phyloP scores from a whole-genome alignment of 1,284 basidiomycete species.

The Chalciporus sp. region DNA sequence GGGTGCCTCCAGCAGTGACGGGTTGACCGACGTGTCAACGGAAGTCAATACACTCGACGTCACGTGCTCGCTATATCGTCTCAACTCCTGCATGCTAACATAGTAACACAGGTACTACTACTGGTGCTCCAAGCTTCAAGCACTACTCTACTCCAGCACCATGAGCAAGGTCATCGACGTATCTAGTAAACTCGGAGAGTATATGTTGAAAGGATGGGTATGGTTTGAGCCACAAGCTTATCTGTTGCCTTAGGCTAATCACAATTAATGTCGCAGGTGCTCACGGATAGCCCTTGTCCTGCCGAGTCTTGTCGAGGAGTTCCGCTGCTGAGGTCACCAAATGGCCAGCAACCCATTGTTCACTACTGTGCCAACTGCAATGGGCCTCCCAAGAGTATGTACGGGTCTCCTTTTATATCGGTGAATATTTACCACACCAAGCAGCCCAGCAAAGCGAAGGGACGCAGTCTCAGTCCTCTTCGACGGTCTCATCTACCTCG shows the following conservation, averaged over 20 bases:
- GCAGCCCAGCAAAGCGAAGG: conserved; percentile 27
- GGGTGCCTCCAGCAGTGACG: conserved; percentile 2
- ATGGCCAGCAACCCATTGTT: conserved; percentile 44
- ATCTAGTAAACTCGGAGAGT: conserved; percentile 63
- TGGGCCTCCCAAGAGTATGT: conserved; percentile 38
- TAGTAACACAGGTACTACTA: no score
- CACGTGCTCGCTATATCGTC: conserved; percentile 28
- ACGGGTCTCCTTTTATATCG: not conserved
- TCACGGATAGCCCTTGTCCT: conserved; percentile 67
- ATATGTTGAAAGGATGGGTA: conserved; percentile 80
- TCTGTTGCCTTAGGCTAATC: conserved; percentile 11
- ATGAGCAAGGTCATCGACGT: conserved; percentile 61
- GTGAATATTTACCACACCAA: conserved; percentile 9
- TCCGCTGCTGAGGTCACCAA: conserved; percentile 70
- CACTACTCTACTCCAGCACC: conserved; percentile 4
- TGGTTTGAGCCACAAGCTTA: conserved; percentile 16
- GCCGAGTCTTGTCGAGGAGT: conserved; percentile 54
- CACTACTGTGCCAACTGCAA: conserved; percentile 69
- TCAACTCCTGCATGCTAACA: no score
- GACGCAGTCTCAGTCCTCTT: conserved; percentile 40
- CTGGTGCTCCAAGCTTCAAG: not conserved
- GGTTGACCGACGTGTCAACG: conserved; percentile 17
- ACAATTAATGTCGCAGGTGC: conserved; percentile 44
- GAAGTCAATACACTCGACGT: not conserved
- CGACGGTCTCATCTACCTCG: conserved; percentile 51